Percentiles rank a stretch among this genome's conserved stretches.
Evolutionary conservation across 495 filamentous ascomycete genomes (phyloP).

Genomic region (Corynascus novoguineensis): DNA sequence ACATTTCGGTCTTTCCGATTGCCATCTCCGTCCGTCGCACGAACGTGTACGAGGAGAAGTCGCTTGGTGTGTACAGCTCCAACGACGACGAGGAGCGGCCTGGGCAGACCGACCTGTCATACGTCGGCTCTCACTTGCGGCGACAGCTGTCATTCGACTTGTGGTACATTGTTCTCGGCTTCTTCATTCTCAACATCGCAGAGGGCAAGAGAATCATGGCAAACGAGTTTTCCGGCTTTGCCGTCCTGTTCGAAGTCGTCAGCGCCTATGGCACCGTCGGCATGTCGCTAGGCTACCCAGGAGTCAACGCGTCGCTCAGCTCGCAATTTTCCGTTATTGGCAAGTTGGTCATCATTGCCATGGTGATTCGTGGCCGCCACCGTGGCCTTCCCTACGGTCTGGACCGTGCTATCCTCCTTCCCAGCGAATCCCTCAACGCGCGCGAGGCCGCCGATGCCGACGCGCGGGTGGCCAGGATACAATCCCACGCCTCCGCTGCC

Average conservation of each 20-base stretch:
- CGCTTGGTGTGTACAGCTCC: constrained; percentile 68
- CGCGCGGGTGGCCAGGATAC: constrained; percentile 48
- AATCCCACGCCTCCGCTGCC: constrained; percentile 48
- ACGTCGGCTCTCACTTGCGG: constrained; percentile 81
- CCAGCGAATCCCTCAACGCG: constrained; percentile 68
- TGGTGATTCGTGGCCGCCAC: constrained; percentile 89
- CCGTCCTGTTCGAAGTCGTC: constrained; percentile 82
- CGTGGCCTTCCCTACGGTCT: constrained; percentile 88
- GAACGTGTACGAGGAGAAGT: constrained; percentile 95
- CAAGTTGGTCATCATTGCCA: constrained; percentile 89
- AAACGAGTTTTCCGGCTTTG: constrained; percentile 74
- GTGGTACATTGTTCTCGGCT: constrained; percentile 87
- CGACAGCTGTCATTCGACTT: constrained; percentile 89
- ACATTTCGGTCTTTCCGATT: constrained; percentile 94
- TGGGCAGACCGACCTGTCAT: constrained; percentile 57
- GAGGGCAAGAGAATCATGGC: constrained; percentile 58
- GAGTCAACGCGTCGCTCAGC: constrained; percentile 69
- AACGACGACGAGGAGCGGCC: constrained; percentile 44
- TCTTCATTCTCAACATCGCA: constrained; percentile 80
- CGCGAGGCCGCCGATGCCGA: constrained; percentile 60
- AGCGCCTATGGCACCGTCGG: constrained; percentile 95
- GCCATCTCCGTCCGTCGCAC: constrained; percentile 89
- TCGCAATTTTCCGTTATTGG: constrained; percentile 70
- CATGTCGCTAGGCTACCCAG: constrained; percentile 74
- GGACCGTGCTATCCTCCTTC: constrained; percentile 82